A percentile compares a stretch with the other conserved stretches of the same genome.
These are phyloP conservation scores for Cyphellophora europaea DNA, from an alignment of 2,329 filamentous ascomycete genomes.

Conservation along the genomic window DNA sequence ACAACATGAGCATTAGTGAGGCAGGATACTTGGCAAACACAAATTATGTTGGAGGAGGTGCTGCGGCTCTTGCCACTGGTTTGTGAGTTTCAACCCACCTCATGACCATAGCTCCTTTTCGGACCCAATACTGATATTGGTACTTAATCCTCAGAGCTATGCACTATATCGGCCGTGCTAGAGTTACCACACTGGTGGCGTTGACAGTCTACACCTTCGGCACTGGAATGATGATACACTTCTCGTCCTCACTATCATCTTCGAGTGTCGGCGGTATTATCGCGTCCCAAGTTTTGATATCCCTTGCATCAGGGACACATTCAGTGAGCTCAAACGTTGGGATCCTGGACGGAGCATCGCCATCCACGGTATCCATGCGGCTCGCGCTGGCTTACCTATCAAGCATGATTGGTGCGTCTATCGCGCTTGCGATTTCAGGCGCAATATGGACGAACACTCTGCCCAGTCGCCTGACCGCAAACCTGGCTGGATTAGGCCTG, in stretches of 20 bases:
- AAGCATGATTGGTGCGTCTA: constrained; percentile 50
- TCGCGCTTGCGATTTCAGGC: constrained; percentile 50
- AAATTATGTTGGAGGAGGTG: constrained; percentile 45
- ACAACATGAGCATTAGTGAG: constrained; percentile 21
- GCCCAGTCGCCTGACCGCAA: constrained; percentile 38
- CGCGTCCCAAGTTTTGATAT: constrained; percentile 52
- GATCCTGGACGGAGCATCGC: constrained; percentile 49
- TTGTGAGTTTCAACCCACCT: no score
- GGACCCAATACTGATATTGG: no score
- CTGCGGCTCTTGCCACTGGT: no score
- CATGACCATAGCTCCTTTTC: no score
- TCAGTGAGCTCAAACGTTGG: no score
- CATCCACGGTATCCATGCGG: constrained; percentile 51
- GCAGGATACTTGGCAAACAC: constrained; percentile 37
- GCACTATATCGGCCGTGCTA: no score
- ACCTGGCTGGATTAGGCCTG: constrained; percentile 33
- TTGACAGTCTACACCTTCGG: constrained; percentile 47
- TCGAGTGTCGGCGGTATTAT: constrained; percentile 44
- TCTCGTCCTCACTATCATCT: constrained; percentile 44
- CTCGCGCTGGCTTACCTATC: constrained; percentile 53
- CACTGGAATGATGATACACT: constrained; percentile 49
- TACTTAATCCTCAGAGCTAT: no score
- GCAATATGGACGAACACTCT: constrained; percentile 58
- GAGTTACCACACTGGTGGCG: no score
- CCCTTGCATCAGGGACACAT: no score